Evolutionary conservation across 148 eudicot species (phyloP), one percentile per base, ranked within the genome.

Genomic region (Chenopodium berlandieri): DNA sequence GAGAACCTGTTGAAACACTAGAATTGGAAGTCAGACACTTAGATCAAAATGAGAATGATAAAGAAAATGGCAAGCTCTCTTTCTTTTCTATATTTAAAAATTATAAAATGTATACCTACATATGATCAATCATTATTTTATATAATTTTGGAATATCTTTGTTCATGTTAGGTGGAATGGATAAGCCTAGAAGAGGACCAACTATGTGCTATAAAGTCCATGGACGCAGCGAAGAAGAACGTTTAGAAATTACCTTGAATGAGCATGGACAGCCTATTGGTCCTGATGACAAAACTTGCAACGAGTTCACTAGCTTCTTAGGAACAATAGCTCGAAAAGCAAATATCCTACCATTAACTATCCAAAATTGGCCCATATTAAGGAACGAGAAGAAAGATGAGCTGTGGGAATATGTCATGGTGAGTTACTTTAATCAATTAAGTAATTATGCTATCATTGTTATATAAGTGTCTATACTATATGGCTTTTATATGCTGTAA

Each of bases 131-230:
- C 34, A 32, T 32, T 32, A 32, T 32, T 32, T 32, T 32, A 32
- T 32, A 32, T 32, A 14, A 25, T 1, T 75, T 25, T 25, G 9
- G 34, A 27, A 52, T 16, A 3, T 30, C 2, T 7, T 50, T 27
- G 13, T n/a, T 32, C 34, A 31, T 11, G 27, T 1, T 40, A 77
- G 58, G 47, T 77, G 71, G 1, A 8, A 31, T 22, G 23, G 71
- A 44, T 14, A 77, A 77, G 37, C 56, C 31, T 23, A 77, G 30
- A 63, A 40, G 56, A 23, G 79, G 56, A 22, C 60, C 72, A 4
- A 78, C 72, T 44, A 44, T 78, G 58, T 78, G 71, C 44, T 30
- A 44, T 27, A 78, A 78, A 25, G 72, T 78, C 12, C 32, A 78
- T 65, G 80, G 72, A 20, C 31, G 80, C 46, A 32, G 34, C 34